Percentiles rank a stretch among this genome's conserved stretches.
Conservation (phyloP, 768 basidiomycete genomes). For the Neoboletus subvelutipes region DNA sequence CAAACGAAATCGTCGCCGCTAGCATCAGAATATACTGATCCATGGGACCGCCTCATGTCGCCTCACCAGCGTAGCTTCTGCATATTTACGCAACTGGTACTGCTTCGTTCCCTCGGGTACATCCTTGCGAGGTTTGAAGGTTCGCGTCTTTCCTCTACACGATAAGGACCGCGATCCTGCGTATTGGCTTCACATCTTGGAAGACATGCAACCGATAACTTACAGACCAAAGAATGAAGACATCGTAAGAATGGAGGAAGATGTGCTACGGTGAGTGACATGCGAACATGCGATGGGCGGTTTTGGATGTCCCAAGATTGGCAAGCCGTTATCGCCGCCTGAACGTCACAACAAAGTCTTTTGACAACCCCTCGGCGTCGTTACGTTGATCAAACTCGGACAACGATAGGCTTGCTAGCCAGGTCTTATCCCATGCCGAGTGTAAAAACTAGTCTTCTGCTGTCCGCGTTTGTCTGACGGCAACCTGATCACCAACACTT, state of each 20-base stretch:
- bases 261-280: constrained; percentile 3
- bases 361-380: not conserved
- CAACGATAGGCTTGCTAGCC: not conserved
- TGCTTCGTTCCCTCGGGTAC: constrained; percentile 96
- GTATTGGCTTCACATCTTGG: constrained; percentile 11
- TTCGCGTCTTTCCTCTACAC: constrained; percentile 83
- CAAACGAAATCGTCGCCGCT: not conserved
- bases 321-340: constrained; percentile 7
- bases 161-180: constrained; percentile 10
- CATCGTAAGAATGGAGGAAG: constrained; percentile 43
- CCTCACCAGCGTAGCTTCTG: constrained; percentile 85
- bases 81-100: constrained; percentile 96
- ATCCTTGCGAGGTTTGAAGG: constrained; percentile 95
- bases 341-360: not conserved
- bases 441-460: not conserved
- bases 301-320: constrained; percentile 14
- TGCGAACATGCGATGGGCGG: constrained; percentile 3
- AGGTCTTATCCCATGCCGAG: not conserved
- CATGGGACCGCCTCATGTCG: not conserved
- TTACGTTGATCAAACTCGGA: not conserved
- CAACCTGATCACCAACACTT: not conserved
- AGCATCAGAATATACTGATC: constrained; percentile 13
- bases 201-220: constrained; percentile 32
- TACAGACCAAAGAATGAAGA: constrained; percentile 89
- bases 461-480: not conserved